Evolutionary conservation across 768 basidiomycete species (phyloP).

Genomic region (Myochromella boudieri): DNA sequence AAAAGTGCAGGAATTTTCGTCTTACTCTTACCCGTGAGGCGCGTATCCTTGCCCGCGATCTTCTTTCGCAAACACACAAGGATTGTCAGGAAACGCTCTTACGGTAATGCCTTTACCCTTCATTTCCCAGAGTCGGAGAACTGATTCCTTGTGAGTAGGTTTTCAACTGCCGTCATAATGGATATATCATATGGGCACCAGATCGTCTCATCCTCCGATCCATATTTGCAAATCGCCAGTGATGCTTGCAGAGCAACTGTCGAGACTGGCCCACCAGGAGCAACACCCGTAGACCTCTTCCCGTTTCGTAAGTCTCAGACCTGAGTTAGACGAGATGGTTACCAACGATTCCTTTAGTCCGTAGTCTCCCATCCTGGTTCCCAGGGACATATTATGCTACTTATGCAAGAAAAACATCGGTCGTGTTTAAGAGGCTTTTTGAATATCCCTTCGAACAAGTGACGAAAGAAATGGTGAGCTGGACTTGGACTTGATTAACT

Average conservation of each 20-base stretch:
- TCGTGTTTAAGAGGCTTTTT: not conserved
- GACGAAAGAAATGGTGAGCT: slow-evolving; percentile 10
- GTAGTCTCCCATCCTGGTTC: slow-evolving; percentile 13
- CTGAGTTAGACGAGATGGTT: not conserved
- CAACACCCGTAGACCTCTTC: slow-evolving; percentile 19
- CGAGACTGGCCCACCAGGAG: slow-evolving; percentile 23
- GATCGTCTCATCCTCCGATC: slow-evolving; percentile 33
- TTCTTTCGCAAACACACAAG: no score
- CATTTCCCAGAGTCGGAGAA: no score
- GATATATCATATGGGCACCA: slow-evolving; percentile 30
- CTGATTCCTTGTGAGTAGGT: not conserved
- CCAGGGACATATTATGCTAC: slow-evolving; percentile 11
- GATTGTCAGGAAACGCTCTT: no score
- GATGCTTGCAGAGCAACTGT: slow-evolving; percentile 24
- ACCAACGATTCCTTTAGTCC: slow-evolving; percentile 1
- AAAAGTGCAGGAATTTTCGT: slow-evolving; percentile 1
- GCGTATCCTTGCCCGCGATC: slow-evolving; percentile 14
- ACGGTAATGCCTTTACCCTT: no score
- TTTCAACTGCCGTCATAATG: slow-evolving; percentile 22
- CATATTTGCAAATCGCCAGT: slow-evolving; percentile 35
- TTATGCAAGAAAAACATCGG: slow-evolving; percentile 3
- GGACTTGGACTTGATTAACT: not conserved
- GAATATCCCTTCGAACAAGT: slow-evolving; percentile 8
- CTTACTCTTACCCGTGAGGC: slow-evolving; percentile 15
- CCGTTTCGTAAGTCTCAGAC: slow-evolving; percentile 22